phyloP scores from a whole-genome alignment of 345 rosid species.

The Salix udensis region DNA sequence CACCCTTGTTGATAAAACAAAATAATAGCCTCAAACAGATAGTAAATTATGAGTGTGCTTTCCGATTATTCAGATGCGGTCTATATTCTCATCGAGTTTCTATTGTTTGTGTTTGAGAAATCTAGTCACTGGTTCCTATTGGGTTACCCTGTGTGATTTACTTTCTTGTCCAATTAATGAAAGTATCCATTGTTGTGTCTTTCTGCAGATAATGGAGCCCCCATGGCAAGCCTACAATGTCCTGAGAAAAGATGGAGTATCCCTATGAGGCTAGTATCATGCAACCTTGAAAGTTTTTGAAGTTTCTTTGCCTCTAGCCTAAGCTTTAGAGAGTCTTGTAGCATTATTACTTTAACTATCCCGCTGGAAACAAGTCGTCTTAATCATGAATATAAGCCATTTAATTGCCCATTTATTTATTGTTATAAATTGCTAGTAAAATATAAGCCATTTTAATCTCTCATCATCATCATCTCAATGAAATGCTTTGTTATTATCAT shows the following conservation, averaged over 20 bases:
- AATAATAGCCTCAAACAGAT: background rate
- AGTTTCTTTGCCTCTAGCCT: slow-evolving; percentile 1
- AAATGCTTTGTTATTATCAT: background rate
- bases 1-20: background rate
- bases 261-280: slow-evolving; percentile 70
- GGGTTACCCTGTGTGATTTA: background rate
- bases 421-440: too few relatives aligned
- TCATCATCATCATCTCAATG: background rate
- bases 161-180: background rate
- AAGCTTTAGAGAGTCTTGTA: background rate
- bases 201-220: slow-evolving; percentile 85
- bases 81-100: background rate
- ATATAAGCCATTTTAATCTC: too few relatives aligned
- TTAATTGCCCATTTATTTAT: background rate
- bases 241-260: slow-evolving; percentile 81
- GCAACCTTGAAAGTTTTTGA: background rate
- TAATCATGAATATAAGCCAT: background rate
- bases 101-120: background rate
- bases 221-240: slow-evolving; percentile 87
- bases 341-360: background rate
- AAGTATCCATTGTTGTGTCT: background rate
- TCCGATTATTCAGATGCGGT: background rate
- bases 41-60: background rate
- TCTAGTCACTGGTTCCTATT: background rate
- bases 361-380: background rate